Evolutionary conservation across 345 rosid genomes (phyloP).

Genomic region (Physaria fendleri): DNA sequence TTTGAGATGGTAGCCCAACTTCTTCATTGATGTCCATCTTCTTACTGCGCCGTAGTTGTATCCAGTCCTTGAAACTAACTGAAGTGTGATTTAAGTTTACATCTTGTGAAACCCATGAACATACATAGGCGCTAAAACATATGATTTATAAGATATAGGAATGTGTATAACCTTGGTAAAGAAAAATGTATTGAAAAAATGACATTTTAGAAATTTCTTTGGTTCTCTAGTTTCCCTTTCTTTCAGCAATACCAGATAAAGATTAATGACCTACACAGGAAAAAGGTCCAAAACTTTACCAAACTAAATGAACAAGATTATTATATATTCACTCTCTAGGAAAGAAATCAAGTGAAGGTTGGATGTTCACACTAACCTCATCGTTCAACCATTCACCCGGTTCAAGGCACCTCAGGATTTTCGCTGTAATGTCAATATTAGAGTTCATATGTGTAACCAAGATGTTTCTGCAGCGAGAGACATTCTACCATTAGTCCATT

Average conservation of each 20-base stretch:
- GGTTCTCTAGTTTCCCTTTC: constrained; percentile 94
- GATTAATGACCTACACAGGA: constrained; percentile 67
- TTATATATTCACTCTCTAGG: neutral
- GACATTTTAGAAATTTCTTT: constrained; percentile 77
- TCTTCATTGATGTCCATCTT: constrained; percentile 90
- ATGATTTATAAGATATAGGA: neutral
- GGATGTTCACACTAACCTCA: constrained; percentile 51
- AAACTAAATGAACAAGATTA: neutral
- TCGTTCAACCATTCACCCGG: constrained; percentile 91
- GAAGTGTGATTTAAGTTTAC: constrained; percentile 20
- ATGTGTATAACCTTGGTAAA: constrained; percentile 69
- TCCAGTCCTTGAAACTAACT: constrained; percentile 52
- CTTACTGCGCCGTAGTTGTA: constrained; percentile 71
- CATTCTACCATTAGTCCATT: constrained; percentile 7
- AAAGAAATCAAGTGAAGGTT: neutral
- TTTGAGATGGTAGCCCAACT: constrained; percentile 68
- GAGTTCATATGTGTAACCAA: constrained; percentile 56
- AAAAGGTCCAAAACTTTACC: constrained; percentile 13
- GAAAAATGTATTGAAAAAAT: constrained; percentile 89
- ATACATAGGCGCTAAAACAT: neutral
- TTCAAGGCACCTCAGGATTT: constrained; percentile 59
- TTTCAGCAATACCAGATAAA: constrained; percentile 82
- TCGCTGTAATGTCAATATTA: constrained; percentile 66
- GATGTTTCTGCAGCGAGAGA: constrained; percentile 36
- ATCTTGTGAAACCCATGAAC: constrained; percentile 3